These are phyloP conservation scores for Annulohypoxylon moriforme DNA, from an alignment of 495 filamentous ascomycete species.

Conservation along the genomic window DNA sequence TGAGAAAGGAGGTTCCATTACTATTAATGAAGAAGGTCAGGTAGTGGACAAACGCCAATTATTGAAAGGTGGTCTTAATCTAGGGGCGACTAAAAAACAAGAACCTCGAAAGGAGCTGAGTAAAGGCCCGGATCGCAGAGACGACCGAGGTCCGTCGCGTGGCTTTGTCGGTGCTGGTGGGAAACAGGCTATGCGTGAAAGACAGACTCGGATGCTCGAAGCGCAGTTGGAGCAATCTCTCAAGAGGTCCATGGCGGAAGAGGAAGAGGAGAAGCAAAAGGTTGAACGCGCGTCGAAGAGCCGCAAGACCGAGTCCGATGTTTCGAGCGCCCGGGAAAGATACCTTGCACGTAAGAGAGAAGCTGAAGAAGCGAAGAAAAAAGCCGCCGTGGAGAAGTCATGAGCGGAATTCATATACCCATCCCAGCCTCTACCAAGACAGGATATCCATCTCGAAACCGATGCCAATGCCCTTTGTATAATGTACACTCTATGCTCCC, in stretches of 20 bases:
- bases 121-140: conserved; percentile 48
- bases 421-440: conserved; percentile 9
- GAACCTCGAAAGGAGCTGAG: conserved; percentile 52
- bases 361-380: conserved; percentile 74
- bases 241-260: conserved; percentile 78
- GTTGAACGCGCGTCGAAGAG: conserved; percentile 78
- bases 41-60: conserved; percentile 94
- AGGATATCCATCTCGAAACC: conserved; percentile 19
- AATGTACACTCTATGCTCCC: conserved; percentile 44
- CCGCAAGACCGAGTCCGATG: conserved; percentile 78
- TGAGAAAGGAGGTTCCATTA: conserved; percentile 72
- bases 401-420: conserved; percentile 40
- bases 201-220: conserved; percentile 90
- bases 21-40: conserved; percentile 91
- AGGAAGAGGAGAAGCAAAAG: conserved; percentile 74
- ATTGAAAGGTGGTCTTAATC: conserved; percentile 87
- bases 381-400: conserved; percentile 48
- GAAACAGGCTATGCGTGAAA: conserved; percentile 74
- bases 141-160: conserved; percentile 51
- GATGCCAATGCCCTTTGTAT: conserved; percentile 21
- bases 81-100: conserved; percentile 68
- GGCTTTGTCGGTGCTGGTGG: conserved; percentile 62
- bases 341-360: conserved; percentile 87
- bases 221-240: conserved; percentile 79
- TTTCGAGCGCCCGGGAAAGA: conserved; percentile 86